Conservation (phyloP, 139 green algal genomes). For the Closterium sp. region DNA sequence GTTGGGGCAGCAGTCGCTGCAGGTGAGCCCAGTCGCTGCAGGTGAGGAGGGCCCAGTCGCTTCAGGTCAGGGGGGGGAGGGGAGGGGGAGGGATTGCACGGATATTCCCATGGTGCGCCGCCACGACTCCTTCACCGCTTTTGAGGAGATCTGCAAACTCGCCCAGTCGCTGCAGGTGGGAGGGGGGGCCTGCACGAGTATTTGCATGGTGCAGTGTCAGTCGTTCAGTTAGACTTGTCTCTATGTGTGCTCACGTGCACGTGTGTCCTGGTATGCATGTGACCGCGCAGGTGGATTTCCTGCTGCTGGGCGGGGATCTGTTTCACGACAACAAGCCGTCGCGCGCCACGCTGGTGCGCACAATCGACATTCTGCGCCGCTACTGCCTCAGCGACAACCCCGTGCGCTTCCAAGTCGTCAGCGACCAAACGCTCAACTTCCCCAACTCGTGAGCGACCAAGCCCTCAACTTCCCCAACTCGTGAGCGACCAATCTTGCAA, state of each 20-base stretch:
- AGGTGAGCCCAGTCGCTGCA: no score
- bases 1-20: no score
- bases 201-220: neutral
- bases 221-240: neutral
- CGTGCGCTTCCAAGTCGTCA: slow-evolving; percentile 63
- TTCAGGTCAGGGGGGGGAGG: no score
- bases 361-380: slow-evolving; percentile 78
- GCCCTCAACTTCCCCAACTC: slow-evolving; percentile 70
- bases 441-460: slow-evolving; percentile 14
- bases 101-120: no score
- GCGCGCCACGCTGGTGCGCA: slow-evolving; percentile 69
- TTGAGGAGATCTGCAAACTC: no score
- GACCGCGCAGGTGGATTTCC: slow-evolving; percentile 71
- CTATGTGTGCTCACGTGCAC: neutral
- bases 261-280: slow-evolving; percentile 11
- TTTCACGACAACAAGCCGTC: slow-evolving; percentile 98
- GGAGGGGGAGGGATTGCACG: no score
- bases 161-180: no score
- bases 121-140: no score
- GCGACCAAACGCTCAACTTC: slow-evolving; percentile 81
- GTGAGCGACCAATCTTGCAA: slow-evolving; percentile 13
- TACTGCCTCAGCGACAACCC: slow-evolving; percentile 73
- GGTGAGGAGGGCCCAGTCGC: no score
- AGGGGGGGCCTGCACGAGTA: neutral
- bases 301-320: slow-evolving; percentile 94